These are phyloP conservation scores for Ochromonadaceae sp. DNA, from an alignment of 352 stramenopile species.

Conservation along the genomic window DNA sequence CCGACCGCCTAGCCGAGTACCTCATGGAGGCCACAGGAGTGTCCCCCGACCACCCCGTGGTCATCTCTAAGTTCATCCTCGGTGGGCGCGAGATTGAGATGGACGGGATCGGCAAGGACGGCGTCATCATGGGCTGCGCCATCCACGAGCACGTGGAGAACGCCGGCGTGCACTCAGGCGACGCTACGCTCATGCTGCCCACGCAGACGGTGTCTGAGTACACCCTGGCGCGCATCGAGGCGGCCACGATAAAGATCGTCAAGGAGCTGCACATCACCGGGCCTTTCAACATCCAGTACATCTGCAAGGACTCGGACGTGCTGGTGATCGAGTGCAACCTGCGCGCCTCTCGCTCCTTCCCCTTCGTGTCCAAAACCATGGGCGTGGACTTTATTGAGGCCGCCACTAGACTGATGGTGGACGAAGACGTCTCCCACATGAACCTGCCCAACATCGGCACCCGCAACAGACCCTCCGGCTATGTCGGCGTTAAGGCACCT, in stretches of 20 bases:
- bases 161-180: conserved; percentile 73
- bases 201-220: conserved; percentile 52
- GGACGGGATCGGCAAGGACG: conserved; percentile 65
- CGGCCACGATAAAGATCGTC: conserved; percentile 65
- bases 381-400: conserved; percentile 82
- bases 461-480: conserved; percentile 16
- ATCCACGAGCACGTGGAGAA: conserved; percentile 85
- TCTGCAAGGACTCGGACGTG: conserved; percentile 79
- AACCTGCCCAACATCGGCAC: conserved; percentile 32
- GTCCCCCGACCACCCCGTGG: conserved; percentile 84
- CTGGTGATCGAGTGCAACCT: conserved; percentile 90
- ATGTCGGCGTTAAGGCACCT: conserved; percentile 58
- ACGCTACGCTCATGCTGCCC: conserved; percentile 70
- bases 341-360: conserved; percentile 75
- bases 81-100: conserved; percentile 80
- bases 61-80: conserved; percentile 90
- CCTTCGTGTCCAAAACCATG: conserved; percentile 86
- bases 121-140: conserved; percentile 62
- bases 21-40: conserved; percentile 79
- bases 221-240: conserved; percentile 46
- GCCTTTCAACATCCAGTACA: conserved; percentile 87
- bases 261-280: conserved; percentile 83
- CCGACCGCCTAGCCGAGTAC: conserved; percentile 63
- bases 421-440: conserved; percentile 34
- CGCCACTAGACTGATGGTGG: conserved; percentile 78